Percentiles rank a stretch among this genome's conserved stretches.
phyloP scores from a whole-genome alignment of 1,284 basidiomycete species.

The Cryptococcus wingfieldii region DNA sequence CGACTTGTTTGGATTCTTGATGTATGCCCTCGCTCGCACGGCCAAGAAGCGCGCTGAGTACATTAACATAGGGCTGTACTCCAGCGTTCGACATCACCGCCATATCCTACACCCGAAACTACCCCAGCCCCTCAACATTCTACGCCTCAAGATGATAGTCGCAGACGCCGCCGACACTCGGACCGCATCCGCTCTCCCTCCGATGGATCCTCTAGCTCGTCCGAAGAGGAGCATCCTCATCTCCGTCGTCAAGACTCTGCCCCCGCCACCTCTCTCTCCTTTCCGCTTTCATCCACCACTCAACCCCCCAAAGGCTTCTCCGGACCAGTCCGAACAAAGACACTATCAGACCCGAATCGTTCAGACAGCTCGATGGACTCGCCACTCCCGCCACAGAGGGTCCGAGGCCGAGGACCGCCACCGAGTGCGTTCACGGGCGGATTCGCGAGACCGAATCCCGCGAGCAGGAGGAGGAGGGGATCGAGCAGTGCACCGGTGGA shows the following conservation, averaged over 20 bases:
- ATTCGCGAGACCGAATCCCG: constrained; percentile 34
- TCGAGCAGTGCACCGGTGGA: constrained; percentile 19
- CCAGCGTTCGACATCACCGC: constrained; percentile 6
- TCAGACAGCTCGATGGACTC: constrained; percentile 16
- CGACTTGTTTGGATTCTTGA: constrained; percentile 35
- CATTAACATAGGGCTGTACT: constrained; percentile 6
- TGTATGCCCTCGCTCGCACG: constrained; percentile 14
- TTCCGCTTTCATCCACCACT: not conserved
- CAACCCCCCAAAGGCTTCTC: not conserved
- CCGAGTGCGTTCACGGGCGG: constrained; percentile 24
- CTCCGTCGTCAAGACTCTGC: constrained; percentile 19
- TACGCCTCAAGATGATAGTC: constrained; percentile 15
- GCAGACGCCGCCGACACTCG: constrained; percentile 29
- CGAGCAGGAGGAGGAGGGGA: constrained; percentile 26
- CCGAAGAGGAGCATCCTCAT: constrained; percentile 14
- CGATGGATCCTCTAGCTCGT: constrained; percentile 35
- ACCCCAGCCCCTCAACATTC: constrained; percentile 15
- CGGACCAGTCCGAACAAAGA: constrained; percentile 26
- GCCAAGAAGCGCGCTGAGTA: not conserved
- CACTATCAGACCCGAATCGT: constrained; percentile 23
- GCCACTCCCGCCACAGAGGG: constrained; percentile 23
- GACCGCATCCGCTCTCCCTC: constrained; percentile 42
- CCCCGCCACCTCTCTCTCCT: constrained; percentile 12
- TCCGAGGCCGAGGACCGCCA: constrained; percentile 16
- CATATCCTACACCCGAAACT: constrained; percentile 12